Evolutionary conservation across 805 yeast species (phyloP).

Genomic region (Zygoascus tannicola): DNA sequence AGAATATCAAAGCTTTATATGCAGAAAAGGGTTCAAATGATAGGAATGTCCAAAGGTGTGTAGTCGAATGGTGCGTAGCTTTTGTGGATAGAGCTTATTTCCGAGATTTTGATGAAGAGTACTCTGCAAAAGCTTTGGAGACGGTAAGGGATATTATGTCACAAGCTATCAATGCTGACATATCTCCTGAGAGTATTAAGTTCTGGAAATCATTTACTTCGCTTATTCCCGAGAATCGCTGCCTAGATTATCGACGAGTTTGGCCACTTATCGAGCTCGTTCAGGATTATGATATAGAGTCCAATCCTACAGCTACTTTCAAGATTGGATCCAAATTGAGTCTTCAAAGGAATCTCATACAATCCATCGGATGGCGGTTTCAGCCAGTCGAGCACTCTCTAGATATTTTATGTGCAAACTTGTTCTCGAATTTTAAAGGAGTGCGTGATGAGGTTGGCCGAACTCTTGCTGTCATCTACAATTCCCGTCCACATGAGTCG

Average conservation of each 20-base stretch:
- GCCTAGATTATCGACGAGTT: constrained; percentile 48
- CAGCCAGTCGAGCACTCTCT: constrained; percentile 39
- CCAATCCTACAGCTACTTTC: constrained; percentile 50
- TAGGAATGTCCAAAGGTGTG: constrained; percentile 64
- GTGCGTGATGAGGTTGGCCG: constrained; percentile 64
- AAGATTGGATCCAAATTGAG: constrained; percentile 52
- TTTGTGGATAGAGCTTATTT: constrained; percentile 34
- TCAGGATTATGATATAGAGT: constrained; percentile 24
- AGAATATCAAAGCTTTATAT: constrained; percentile 42
- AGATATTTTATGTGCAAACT: constrained; percentile 37
- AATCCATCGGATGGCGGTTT: constrained; percentile 46
- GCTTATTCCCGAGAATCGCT: constrained; percentile 50
- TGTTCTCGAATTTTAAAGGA: constrained; percentile 59
- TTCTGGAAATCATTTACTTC: constrained; percentile 72
- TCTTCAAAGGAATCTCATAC: constrained; percentile 43
- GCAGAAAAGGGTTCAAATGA: constrained; percentile 54
- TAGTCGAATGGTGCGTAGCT: constrained; percentile 63
- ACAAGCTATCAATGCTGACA: constrained; percentile 42
- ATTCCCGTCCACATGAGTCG: constrained; percentile 36
- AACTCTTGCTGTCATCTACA: constrained; percentile 41
- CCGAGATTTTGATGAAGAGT: constrained; percentile 6
- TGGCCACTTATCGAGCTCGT: constrained; percentile 42
- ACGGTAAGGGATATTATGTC: constrained; percentile 33
- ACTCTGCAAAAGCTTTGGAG: constrained; percentile 8
- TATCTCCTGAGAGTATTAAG: constrained; percentile 62